phyloP scores from a whole-genome alignment of 2,329 filamentous ascomycete genomes.

The Boeremia lycopersici region DNA sequence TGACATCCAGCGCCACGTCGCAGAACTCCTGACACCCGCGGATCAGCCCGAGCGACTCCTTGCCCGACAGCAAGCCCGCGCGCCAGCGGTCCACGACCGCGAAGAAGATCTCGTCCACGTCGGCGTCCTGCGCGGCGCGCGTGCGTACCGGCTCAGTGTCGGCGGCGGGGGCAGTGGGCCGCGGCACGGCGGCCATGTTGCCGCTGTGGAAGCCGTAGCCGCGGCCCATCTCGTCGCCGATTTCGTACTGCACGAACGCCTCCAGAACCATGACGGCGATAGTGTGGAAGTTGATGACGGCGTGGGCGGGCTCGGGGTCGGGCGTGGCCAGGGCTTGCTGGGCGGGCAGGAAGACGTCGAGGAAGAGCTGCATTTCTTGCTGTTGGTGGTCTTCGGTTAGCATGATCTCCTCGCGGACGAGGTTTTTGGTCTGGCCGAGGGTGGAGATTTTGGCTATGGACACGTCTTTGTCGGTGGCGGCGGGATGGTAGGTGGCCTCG shows the following conservation, averaged over 20 bases:
- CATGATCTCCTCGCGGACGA: slow-evolving; percentile 43
- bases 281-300: slow-evolving; percentile 43
- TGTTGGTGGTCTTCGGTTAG: slow-evolving; percentile 32
- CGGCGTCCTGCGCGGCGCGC: slow-evolving; percentile 18
- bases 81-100: slow-evolving; percentile 41
- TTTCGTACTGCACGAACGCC: slow-evolving; percentile 31
- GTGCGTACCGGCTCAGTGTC: neutral
- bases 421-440: slow-evolving; percentile 27
- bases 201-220: slow-evolving; percentile 12
- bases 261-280: slow-evolving; percentile 43
- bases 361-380: slow-evolving; percentile 35
- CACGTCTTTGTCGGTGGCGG: slow-evolving; percentile 13
- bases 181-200: neutral
- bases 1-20: slow-evolving; percentile 38
- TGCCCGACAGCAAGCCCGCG: slow-evolving; percentile 25
- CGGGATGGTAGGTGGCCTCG: slow-evolving; percentile 21
- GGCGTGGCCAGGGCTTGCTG: slow-evolving; percentile 26
- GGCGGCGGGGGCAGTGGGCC: neutral
- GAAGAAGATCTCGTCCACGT: slow-evolving; percentile 43
- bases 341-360: slow-evolving; percentile 36
- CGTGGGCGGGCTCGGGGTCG: slow-evolving; percentile 28
- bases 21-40: slow-evolving; percentile 42
- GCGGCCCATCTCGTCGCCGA: slow-evolving; percentile 29
- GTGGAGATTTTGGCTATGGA: slow-evolving; percentile 43
- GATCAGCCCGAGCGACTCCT: slow-evolving; percentile 24